A percentile compares a stretch with the other conserved stretches of the same genome.
These are phyloP conservation scores for Pichia thaimueangensis DNA, from an alignment of 805 yeast genomes.

Conservation along the genomic window DNA sequence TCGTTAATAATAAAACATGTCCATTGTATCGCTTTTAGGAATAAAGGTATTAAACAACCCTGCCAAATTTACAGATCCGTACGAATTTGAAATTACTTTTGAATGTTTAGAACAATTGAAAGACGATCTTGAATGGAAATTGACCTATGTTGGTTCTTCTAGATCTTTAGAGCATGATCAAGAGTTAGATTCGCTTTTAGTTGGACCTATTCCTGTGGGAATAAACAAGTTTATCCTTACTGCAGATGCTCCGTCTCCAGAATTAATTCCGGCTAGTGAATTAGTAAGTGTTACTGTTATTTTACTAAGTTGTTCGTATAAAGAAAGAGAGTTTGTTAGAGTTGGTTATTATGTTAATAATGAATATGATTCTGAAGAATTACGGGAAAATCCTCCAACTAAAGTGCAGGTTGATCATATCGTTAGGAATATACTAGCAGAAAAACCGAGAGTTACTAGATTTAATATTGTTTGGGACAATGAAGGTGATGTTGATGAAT, in stretches of 20 bases:
- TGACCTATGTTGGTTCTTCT: slow-evolving; percentile 95
- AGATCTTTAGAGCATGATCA: slow-evolving; percentile 94
- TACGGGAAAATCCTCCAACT: slow-evolving; percentile 88
- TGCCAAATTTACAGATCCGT: slow-evolving; percentile 87
- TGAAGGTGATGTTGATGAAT: slow-evolving; percentile 49
- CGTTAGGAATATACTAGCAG: slow-evolving; percentile 89
- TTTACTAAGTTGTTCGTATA: slow-evolving; percentile 84
- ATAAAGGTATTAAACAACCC: slow-evolving; percentile 92
- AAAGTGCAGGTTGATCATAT: slow-evolving; percentile 93
- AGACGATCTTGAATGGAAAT: slow-evolving; percentile 94
- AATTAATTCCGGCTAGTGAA: slow-evolving; percentile 91
- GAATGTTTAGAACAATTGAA: slow-evolving; percentile 91
- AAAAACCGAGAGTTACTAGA: slow-evolving; percentile 94
- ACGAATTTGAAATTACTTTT: slow-evolving; percentile 94
- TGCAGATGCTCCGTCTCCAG: slow-evolving; percentile 97
- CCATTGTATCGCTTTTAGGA: slow-evolving; percentile 87
- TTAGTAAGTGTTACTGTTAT: slow-evolving; percentile 94
- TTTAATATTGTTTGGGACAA: slow-evolving; percentile 97
- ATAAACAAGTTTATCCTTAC: slow-evolving; percentile 86
- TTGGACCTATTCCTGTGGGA: slow-evolving; percentile 98
- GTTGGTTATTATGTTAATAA: slow-evolving; percentile 98
- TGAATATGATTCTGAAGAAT: slow-evolving; percentile 90
- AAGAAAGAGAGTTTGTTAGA: slow-evolving; percentile 89
- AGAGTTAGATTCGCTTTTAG: slow-evolving; percentile 91
- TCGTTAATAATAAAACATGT: too few relatives aligned